Evolutionary conservation across 31 red algal genomes (phyloP).

Genomic region (Odonthalia washingtoniensis): DNA sequence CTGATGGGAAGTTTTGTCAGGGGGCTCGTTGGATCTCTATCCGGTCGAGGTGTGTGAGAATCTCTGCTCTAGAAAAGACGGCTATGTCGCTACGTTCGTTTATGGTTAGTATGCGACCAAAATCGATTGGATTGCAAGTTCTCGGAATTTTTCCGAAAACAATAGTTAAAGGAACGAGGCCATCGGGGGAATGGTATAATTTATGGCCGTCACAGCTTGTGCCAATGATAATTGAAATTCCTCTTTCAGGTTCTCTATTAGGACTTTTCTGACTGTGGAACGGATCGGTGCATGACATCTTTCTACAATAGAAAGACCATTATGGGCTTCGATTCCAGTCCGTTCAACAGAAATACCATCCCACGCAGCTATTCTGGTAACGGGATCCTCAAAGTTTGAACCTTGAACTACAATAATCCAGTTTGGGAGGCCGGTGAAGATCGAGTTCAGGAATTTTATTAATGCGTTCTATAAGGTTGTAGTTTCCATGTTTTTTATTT

Average conservation of each 20-base stretch:
- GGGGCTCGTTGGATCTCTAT: background rate
- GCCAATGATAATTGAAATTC: background rate
- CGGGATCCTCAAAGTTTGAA: background rate
- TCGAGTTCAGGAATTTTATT: background rate
- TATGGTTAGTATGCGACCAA: background rate
- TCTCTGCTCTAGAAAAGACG: background rate
- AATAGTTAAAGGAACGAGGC: background rate
- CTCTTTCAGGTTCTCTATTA: background rate
- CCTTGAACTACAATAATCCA: too few relatives aligned
- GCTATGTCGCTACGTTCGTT: background rate
- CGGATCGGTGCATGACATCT: too few relatives aligned
- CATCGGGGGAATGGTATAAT: background rate
- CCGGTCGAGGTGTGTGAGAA: background rate
- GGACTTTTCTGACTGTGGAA: background rate
- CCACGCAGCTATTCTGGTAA: background rate
- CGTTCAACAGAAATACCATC: background rate
- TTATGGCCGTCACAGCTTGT: background rate
- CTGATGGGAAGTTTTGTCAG: background rate
- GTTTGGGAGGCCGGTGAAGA: conserved; percentile 17
- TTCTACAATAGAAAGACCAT: too few relatives aligned
- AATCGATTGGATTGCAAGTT: background rate
- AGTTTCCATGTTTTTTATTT: background rate
- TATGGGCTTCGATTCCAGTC: too few relatives aligned
- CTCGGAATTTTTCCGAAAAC: background rate
- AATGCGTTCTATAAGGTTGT: background rate